Conservation (phyloP, 345 rosid species). For the Eucalyptus guilfoylei region DNA sequence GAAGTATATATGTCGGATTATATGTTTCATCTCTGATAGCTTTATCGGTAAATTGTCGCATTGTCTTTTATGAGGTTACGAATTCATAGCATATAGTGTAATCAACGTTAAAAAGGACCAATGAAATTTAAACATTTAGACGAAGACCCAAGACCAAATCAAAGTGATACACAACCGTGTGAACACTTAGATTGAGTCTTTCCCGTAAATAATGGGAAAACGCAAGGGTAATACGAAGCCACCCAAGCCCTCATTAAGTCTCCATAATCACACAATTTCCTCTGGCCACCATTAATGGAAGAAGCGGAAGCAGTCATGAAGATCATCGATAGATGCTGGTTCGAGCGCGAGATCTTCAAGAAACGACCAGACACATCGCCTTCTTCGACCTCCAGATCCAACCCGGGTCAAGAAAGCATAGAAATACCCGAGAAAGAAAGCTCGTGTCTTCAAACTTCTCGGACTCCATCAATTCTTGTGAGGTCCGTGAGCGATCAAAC, state of each 20-base stretch:
- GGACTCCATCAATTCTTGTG: constrained; percentile 1
- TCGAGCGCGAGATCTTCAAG: constrained; percentile 26
- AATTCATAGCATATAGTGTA: too few relatives aligned
- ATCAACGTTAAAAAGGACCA: not conserved
- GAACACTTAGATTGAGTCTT: not conserved
- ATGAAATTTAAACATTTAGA: not conserved
- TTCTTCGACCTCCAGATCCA: not conserved
- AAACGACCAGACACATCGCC: not conserved
- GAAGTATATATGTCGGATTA: too few relatives aligned
- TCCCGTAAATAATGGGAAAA: not conserved
- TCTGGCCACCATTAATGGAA: constrained; percentile 16
- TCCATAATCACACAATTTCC: not conserved
- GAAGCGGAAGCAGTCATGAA: constrained; percentile 4
- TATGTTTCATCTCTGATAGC: too few relatives aligned
- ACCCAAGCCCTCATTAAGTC: not conserved
- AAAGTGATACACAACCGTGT: not conserved
- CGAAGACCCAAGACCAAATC: not conserved
- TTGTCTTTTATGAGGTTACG: not conserved
- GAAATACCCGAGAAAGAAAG: constrained; percentile 4
- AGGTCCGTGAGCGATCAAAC: constrained; percentile 46
- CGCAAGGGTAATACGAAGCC: not conserved
- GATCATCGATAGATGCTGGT: constrained; percentile 37
- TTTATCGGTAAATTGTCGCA: not conserved
- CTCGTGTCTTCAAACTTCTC: not conserved
- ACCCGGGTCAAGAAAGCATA: not conserved